Evolutionary conservation across 2,329 filamentous ascomycete species (phyloP), one percentile per base, ranked within the genome.

Genomic region (Graphium sp.): DNA sequence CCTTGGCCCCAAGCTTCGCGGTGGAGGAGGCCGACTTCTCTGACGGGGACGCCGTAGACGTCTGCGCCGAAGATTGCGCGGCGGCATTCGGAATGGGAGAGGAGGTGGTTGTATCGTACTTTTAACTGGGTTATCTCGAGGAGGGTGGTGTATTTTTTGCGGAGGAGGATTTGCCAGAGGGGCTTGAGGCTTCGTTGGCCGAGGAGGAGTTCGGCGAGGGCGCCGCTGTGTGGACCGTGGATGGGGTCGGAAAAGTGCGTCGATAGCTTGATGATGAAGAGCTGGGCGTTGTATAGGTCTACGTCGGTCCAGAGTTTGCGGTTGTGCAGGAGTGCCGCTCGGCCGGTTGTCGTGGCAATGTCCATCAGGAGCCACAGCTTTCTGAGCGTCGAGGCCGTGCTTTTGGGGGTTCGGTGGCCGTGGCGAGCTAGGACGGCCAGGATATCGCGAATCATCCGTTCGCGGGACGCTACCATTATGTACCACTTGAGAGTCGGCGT

Each of bases 341-440:
- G 68, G 10, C 62, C 53, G 1, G 37, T 40, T 28, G 60, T 74
- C 10, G 67, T 70, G 1, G 66, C 53, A 4, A 74, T 52, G 41
- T 84, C 78, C 56, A 83, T 70, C 19, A 80, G 42, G 29, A 78
- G 60, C 82, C 82, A 89, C 12, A 82, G 54, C 42, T 79, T 78
- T 40, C 69, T 58, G 25, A 79, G 49, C 2, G 60, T 57, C 8
- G 41, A 28, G 28, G 53, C 44, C 36, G 62, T 64, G 16, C 47
- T 45, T 1, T 35, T 27, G 1, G 74, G 74, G 29, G 71, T 49
- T 7, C 62, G 58, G 32, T 73, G 62, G 2, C 73, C 74, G 24
- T 61, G 50, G 10, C 62, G 53, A 0, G 65, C 65, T 37, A 84
- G 55, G 9, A 61, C 52, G 10, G 62, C 61, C n/a, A 78, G 45